Evolutionary conservation across 345 rosid genomes (phyloP).

Genomic region (Erodium maritimum): DNA sequence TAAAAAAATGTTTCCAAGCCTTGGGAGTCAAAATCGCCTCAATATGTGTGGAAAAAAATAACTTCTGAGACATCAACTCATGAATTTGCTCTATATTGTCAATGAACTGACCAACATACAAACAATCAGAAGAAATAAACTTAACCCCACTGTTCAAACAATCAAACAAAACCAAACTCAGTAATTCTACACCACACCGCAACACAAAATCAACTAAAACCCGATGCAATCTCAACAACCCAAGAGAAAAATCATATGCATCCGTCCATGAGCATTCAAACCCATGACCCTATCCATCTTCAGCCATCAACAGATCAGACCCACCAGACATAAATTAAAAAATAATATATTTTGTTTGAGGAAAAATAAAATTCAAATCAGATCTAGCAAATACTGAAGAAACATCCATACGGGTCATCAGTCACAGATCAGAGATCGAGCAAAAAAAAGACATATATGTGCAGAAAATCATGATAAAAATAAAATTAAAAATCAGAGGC

Average conservation of each 20-base stretch:
- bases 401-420: background rate
- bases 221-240: background rate
- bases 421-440: background rate
- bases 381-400: background rate
- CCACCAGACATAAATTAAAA: background rate
- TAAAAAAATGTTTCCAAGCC: too few relatives aligned
- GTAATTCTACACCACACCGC: too few relatives aligned
- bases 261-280: too few relatives aligned
- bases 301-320: background rate
- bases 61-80: too few relatives aligned
- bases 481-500: background rate
- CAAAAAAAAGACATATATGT: background rate
- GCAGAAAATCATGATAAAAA: background rate
- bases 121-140: too few relatives aligned
- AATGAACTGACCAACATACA: too few relatives aligned
- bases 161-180: too few relatives aligned
- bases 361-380: background rate
- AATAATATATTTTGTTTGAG: too few relatives aligned
- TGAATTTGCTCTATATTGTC: too few relatives aligned
- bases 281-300: too few relatives aligned
- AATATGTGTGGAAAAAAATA: too few relatives aligned
- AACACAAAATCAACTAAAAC: background rate
- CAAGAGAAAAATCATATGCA: background rate
- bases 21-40: too few relatives aligned
- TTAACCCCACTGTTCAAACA: background rate